Percentiles rank a stretch among this genome's conserved stretches.
phyloP scores from a whole-genome alignment of 2,329 filamentous ascomycete genomes.

The Ceratocystis ficicola region DNA sequence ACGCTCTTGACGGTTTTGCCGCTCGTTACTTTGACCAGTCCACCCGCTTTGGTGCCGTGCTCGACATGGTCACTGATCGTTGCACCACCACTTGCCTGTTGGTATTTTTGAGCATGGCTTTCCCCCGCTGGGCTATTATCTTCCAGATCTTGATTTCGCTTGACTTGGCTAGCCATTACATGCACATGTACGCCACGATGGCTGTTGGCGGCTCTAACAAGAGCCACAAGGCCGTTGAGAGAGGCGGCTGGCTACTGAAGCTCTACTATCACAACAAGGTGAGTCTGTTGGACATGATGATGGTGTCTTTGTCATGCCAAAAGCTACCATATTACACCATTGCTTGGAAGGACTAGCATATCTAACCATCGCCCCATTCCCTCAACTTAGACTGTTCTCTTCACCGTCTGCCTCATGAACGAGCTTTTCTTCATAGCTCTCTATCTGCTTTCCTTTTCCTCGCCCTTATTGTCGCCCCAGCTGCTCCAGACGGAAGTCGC shows the following conservation, averaged over 20 bases:
- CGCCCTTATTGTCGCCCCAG: conserved; percentile 74
- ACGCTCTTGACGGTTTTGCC: conserved; percentile 90
- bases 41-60: conserved; percentile 86
- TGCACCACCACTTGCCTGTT: conserved; percentile 93
- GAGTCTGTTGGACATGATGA: conserved; percentile 28
- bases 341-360: not conserved
- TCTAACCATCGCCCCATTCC: not conserved
- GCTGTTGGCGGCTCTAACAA: conserved; percentile 69
- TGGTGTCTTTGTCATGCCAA: not conserved
- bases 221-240: conserved; percentile 90
- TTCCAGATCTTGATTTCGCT: conserved; percentile 90
- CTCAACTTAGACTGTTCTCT: conserved; percentile 61
- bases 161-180: conserved; percentile 92
- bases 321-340: too few species aligned
- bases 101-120: conserved; percentile 88
- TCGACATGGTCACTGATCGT: conserved; percentile 98
- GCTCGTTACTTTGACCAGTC: conserved; percentile 71
- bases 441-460: conserved; percentile 94
- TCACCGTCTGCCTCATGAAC: conserved; percentile 80
- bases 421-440: conserved; percentile 97
- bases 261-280: conserved; percentile 97
- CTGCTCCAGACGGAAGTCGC: conserved; percentile 45
- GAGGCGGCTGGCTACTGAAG: conserved; percentile 78
- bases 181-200: conserved; percentile 96
- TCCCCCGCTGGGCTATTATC: conserved; percentile 82